Conservation (phyloP, 345 rosid genomes). For the Boechera stricta region DNA sequence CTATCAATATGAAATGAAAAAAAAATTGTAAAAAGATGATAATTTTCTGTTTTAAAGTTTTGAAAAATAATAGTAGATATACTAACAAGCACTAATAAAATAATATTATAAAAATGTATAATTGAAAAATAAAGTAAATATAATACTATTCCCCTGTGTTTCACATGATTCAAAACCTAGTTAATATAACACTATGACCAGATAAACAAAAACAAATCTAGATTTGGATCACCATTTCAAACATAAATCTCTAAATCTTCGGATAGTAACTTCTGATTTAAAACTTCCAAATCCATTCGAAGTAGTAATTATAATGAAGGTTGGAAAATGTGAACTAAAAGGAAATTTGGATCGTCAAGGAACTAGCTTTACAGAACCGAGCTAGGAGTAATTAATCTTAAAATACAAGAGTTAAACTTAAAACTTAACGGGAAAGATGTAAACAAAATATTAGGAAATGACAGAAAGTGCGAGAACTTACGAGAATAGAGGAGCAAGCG, state of each 20-base stretch:
- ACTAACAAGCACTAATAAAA: background rate
- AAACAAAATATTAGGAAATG: background rate
- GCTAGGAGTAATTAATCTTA: background rate
- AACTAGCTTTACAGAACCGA: background rate
- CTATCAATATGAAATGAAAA: too few relatives aligned
- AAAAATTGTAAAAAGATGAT: too few relatives aligned
- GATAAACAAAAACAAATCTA: background rate
- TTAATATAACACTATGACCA: background rate
- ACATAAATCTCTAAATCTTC: background rate
- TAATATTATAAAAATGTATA: too few relatives aligned
- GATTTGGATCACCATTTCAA: background rate
- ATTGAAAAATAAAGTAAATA: too few relatives aligned
- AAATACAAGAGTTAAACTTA: background rate
- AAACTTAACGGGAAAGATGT: background rate
- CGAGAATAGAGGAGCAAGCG: background rate
- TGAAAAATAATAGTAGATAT: too few relatives aligned
- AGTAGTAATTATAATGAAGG: background rate
- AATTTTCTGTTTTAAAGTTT: too few relatives aligned
- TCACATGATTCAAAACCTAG: background rate
- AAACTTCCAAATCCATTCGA: background rate
- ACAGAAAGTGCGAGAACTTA: slow-evolving; percentile 15
- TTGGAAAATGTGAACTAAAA: background rate
- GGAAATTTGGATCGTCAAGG: too few relatives aligned
- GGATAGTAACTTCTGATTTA: background rate
- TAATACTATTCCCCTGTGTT: background rate